A percentile compares a stretch with the other conserved stretches of the same genome.
phyloP scores from a whole-genome alignment of 208 protist genomes.

The Lotmaria passim region DNA sequence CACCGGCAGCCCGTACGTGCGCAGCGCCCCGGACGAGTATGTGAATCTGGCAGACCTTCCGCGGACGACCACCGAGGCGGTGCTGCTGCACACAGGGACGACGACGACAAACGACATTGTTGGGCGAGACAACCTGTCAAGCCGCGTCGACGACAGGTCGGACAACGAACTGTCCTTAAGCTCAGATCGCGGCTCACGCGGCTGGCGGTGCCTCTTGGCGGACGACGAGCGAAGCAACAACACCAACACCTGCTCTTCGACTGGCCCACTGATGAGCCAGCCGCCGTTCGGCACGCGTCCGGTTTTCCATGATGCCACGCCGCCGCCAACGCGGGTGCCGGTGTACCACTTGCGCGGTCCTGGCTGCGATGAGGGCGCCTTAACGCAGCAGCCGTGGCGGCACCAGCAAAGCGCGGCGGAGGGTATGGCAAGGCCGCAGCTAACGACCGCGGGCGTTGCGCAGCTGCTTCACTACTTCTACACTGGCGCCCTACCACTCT shows the following conservation, averaged over 20 bases:
- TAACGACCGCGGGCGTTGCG: slow-evolving; percentile 12
- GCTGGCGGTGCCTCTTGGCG: neutral
- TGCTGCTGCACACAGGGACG: neutral
- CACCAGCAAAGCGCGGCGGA: neutral
- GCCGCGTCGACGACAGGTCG: neutral
- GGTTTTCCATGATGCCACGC: neutral
- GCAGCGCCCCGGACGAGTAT: slow-evolving; percentile 29
- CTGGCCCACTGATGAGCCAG: neutral
- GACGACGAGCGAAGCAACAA: neutral
- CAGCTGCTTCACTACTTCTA: slow-evolving; percentile 34
- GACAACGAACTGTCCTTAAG: neutral
- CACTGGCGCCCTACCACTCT: slow-evolving; percentile 30
- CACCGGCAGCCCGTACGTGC: slow-evolving; percentile 28
- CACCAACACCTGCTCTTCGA: neutral
- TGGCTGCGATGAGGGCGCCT: slow-evolving; percentile 7
- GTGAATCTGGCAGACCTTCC: slow-evolving; percentile 23
- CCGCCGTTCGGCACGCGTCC: neutral
- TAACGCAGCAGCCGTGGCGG: slow-evolving; percentile 2
- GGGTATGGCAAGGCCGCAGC: neutral
- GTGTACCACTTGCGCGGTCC: slow-evolving; percentile 24
- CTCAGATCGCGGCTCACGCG: neutral
- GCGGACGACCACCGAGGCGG: slow-evolving; percentile 3
- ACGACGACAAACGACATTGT: too few relatives aligned
- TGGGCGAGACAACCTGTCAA: neutral
- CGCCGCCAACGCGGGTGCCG: slow-evolving; percentile 8